phyloP scores from a whole-genome alignment of 2,329 filamentous ascomycete species.

The Leptographium wingfieldii region DNA sequence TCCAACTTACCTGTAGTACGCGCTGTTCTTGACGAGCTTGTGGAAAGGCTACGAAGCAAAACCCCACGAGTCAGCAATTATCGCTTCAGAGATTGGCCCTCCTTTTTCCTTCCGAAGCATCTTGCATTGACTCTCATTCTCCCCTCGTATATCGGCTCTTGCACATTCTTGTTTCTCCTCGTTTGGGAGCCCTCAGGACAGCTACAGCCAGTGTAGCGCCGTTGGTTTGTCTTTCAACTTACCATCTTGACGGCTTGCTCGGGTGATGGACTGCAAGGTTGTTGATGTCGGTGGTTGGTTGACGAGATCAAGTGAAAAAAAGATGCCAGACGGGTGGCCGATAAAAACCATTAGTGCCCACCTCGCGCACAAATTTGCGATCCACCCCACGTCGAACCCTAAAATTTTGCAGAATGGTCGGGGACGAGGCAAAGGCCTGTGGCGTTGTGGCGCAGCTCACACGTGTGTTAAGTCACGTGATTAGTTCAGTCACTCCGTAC shows the following conservation, averaged over 20 bases:
- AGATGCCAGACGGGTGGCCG: slow-evolving; percentile 10
- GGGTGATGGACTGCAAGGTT: slow-evolving; percentile 24
- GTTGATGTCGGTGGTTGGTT: slow-evolving; percentile 20
- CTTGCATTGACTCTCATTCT: slow-evolving; percentile 70
- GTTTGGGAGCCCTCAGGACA: background rate
- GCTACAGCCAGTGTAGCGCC: slow-evolving; percentile 15
- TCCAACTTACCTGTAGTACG: slow-evolving; percentile 85
- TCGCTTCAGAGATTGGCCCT: slow-evolving; percentile 71
- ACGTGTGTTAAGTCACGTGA: background rate
- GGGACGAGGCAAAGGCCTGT: slow-evolving; percentile 14
- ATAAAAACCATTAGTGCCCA: slow-evolving; percentile 13
- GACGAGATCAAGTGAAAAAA: slow-evolving; percentile 15
- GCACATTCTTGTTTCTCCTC: background rate
- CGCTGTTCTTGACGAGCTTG: slow-evolving; percentile 94
- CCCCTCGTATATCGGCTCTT: slow-evolving; percentile 5
- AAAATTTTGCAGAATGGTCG: slow-evolving; percentile 18
- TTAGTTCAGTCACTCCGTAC: background rate
- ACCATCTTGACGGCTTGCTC: slow-evolving; percentile 54
- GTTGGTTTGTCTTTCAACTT: slow-evolving; percentile 32
- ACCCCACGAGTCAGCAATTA: slow-evolving; percentile 94
- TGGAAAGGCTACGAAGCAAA: slow-evolving; percentile 60
- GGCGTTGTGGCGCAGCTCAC: background rate
- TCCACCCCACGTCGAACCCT: slow-evolving; percentile 23
- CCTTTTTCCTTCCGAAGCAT: slow-evolving; percentile 72
- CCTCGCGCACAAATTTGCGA: slow-evolving; percentile 16